Base-by-base conservation (phyloP, 169 alveolate species). In the Amoebophrya sp. region DNA sequence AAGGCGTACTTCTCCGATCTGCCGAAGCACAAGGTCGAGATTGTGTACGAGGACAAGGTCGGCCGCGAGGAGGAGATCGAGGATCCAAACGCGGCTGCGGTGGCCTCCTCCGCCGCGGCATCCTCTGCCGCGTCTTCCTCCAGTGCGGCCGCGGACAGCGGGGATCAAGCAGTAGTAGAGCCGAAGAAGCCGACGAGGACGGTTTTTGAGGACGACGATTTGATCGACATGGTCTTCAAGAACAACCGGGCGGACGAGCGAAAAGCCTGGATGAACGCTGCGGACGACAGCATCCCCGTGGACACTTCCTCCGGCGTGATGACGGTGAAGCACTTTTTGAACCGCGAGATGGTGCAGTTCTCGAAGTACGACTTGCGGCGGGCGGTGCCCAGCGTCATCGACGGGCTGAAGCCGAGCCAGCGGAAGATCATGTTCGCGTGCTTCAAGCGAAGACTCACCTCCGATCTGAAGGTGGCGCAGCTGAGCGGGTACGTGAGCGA, bases 361-460 rank as follows among this genome's bases (percentile, higher is more conserved):
- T 97, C 99, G 2, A 97, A 97, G 92, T 98, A 98, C 93, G 99
- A 98, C 89, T 97, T 98, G 87, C 96, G 95, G 89, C 95, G 99
- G 89, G 97, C 99, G 41, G 98, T 98, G 40, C 99, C 99, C 5
- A 94, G 96, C 41, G 91, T 98, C 29, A 93, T 98, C 89, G 99
- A 98, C 94, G 99, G 99, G 26, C 95, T 98, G 90, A 98, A 98
- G 89, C 99, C 99, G 13, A 99, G 99, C 5, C 98, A 98, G 93
- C 96, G 99, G 90, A 98, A 98, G 93, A 99, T 98, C 26, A 91
- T 98, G 88, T 98, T 95, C 99, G 78, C 31, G 0, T 45, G 39
- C 38, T 97, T 98, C 92, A 97, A 97, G 93, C 93, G 98, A 91
- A 97, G 97, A 93, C 95, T 97, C 89, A 96, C 94, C 91, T 94